Evolutionary conservation across 257 asterid species (phyloP).

Genomic region (Ophiorrhiza pumila): DNA sequence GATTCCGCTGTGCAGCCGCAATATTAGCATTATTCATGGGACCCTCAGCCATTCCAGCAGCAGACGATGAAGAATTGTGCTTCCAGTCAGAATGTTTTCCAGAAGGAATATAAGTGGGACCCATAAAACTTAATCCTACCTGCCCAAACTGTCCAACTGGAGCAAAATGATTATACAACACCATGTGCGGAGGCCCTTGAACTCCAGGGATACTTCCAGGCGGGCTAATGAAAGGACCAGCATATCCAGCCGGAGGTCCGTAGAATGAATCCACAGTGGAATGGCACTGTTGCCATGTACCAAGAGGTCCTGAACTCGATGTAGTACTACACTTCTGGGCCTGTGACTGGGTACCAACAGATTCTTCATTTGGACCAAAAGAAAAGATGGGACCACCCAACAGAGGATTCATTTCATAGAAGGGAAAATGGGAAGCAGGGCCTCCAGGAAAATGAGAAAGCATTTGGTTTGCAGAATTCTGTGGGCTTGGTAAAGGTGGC

Average conservation of each 20-base stretch:
- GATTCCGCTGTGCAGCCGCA: conserved; percentile 47
- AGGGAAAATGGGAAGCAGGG: conserved; percentile 78
- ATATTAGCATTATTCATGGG: conserved; percentile 49
- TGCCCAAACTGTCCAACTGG: conserved; percentile 94
- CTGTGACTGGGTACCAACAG: conserved; percentile 60
- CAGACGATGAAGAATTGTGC: conserved; percentile 47
- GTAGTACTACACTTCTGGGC: conserved; percentile 50
- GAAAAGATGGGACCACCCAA: conserved; percentile 81
- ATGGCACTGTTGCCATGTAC: conserved; percentile 80
- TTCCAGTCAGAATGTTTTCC: conserved; percentile 93
- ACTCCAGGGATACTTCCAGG: conserved; percentile 84
- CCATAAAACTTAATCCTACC: conserved; percentile 95
- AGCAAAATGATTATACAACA: conserved; percentile 89
- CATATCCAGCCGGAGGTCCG: conserved; percentile 70
- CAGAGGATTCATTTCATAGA: conserved; percentile 80
- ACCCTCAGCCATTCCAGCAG: conserved; percentile 53
- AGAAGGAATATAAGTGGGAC: conserved; percentile 81
- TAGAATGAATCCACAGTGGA: conserved; percentile 82
- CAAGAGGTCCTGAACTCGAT: conserved; percentile 59
- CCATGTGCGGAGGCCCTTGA: conserved; percentile 92
- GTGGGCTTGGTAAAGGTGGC: conserved; percentile 83
- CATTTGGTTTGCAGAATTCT: conserved; percentile 63
- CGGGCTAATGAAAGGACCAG: conserved; percentile 70
- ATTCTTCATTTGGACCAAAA: conserved; percentile 69
- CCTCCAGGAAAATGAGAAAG: conserved; percentile 81